phyloP scores from a whole-genome alignment of 495 filamentous ascomycete species.

The Hypoxylon lenormandii region DNA sequence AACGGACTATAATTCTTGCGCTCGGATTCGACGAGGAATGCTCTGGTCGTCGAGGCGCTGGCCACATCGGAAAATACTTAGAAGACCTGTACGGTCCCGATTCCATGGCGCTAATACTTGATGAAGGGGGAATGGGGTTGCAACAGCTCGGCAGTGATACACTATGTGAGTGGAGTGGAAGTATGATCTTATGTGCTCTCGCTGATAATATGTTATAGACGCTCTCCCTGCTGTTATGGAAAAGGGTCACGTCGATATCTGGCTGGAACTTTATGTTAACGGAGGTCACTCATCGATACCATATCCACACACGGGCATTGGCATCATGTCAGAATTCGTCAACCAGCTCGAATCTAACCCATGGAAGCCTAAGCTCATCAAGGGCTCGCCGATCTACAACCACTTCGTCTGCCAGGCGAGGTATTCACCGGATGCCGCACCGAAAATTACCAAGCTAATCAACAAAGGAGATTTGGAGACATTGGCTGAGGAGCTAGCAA shows the following conservation, averaged over 20 bases:
- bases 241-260: constrained; percentile 68
- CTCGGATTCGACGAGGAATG: constrained; percentile 78
- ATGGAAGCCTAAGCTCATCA: constrained; percentile 57
- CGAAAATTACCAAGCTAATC: constrained; percentile 51
- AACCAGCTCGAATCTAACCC: constrained; percentile 70
- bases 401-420: constrained; percentile 65
- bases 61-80: constrained; percentile 62
- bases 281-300: constrained; percentile 73
- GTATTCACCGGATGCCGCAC: constrained; percentile 47
- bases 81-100: constrained; percentile 67
- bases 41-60: constrained; percentile 69
- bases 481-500: constrained; percentile 67
- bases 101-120: constrained; percentile 70
- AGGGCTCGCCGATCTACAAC: constrained; percentile 53
- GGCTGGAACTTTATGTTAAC: constrained; percentile 65
- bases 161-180: constrained; percentile 40
- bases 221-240: constrained; percentile 61
- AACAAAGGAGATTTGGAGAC: constrained; percentile 68
- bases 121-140: constrained; percentile 70
- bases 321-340: constrained; percentile 72
- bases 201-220: constrained; percentile 55
- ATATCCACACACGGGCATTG: constrained; percentile 72
- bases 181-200: constrained; percentile 56
- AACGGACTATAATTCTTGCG: constrained; percentile 69
- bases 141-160: constrained; percentile 56